Conservation (phyloP, 208 protist species). For the Trypanosoma cruzi region DNA sequence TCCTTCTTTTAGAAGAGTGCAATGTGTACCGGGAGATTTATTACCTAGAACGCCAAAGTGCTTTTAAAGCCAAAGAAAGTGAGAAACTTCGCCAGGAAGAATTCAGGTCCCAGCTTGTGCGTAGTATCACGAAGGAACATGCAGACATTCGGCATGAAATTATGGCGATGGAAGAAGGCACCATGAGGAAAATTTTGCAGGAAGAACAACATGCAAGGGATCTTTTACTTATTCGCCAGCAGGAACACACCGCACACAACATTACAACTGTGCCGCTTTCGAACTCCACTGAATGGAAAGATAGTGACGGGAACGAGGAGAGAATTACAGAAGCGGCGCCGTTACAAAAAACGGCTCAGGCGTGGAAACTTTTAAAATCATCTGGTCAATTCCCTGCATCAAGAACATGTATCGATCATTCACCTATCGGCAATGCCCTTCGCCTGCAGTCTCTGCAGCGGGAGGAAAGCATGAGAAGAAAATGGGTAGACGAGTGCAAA, state of each 20-base stretch:
- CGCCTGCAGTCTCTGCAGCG: background rate
- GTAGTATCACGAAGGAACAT: constrained; percentile 10
- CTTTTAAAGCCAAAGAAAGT: background rate
- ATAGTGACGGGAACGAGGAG: background rate
- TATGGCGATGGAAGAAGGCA: constrained; percentile 12
- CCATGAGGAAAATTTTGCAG: background rate
- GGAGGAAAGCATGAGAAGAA: background rate
- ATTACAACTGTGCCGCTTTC: background rate
- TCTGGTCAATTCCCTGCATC: background rate
- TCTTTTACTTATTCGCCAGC: background rate
- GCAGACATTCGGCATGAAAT: constrained; percentile 5
- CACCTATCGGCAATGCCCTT: background rate
- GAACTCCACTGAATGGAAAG: background rate
- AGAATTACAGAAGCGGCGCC: background rate
- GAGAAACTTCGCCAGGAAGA: background rate
- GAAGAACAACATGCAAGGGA: background rate
- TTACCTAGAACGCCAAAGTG: background rate
- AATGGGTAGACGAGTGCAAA: constrained; percentile 5
- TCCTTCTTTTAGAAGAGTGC: constrained; percentile 17
- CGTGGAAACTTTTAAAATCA: constrained; percentile 1
- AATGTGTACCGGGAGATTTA: constrained; percentile 1
- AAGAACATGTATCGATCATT: background rate
- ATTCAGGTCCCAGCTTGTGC: background rate
- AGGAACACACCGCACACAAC: background rate
- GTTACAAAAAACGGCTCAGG: background rate